phyloP scores from a whole-genome alignment of 768 basidiomycete genomes.

The Hypsizygus marmoreus region DNA sequence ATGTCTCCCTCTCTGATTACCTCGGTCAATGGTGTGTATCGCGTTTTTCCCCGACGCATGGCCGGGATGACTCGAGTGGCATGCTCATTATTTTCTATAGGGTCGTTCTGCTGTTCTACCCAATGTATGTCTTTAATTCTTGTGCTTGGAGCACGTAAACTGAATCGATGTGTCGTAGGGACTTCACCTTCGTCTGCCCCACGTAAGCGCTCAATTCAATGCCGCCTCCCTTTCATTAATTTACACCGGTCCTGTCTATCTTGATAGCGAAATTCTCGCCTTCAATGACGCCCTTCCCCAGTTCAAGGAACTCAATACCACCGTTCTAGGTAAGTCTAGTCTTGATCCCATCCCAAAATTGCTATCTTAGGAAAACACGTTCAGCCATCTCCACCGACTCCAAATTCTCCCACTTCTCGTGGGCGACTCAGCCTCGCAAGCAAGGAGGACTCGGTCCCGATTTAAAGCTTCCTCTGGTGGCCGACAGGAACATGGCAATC shows the following conservation, averaged over 20 bases:
- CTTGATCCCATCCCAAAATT: neutral
- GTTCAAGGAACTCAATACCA: slow-evolving; percentile 74
- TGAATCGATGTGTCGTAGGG: slow-evolving; percentile 59
- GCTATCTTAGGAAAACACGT: slow-evolving; percentile 6
- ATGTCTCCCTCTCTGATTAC: slow-evolving; percentile 72
- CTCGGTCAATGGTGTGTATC: slow-evolving; percentile 76
- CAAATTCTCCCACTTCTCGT: slow-evolving; percentile 84
- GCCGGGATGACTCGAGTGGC: neutral
- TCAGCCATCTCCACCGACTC: slow-evolving; percentile 87
- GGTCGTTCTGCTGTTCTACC: slow-evolving; percentile 95
- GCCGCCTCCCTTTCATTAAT: neutral
- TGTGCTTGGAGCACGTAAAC: no score
- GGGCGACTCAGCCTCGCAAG: slow-evolving; percentile 80
- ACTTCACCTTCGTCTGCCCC: slow-evolving; percentile 91
- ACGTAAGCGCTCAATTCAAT: slow-evolving; percentile 44
- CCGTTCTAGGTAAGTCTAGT: slow-evolving; percentile 66
- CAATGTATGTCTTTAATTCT: slow-evolving; percentile 58
- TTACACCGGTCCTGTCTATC: neutral
- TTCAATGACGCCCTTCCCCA: slow-evolving; percentile 85
- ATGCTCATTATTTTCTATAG: slow-evolving; percentile 38
- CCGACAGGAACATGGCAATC: slow-evolving; percentile 78
- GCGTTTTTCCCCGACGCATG: slow-evolving; percentile 2
- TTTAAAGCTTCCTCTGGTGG: slow-evolving; percentile 80
- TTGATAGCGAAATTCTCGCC: slow-evolving; percentile 76
- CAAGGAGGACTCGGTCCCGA: slow-evolving; percentile 90